These are phyloP conservation scores for Ceratocystis variospora DNA, from an alignment of 2,329 filamentous ascomycete genomes.

Conservation along the genomic window DNA sequence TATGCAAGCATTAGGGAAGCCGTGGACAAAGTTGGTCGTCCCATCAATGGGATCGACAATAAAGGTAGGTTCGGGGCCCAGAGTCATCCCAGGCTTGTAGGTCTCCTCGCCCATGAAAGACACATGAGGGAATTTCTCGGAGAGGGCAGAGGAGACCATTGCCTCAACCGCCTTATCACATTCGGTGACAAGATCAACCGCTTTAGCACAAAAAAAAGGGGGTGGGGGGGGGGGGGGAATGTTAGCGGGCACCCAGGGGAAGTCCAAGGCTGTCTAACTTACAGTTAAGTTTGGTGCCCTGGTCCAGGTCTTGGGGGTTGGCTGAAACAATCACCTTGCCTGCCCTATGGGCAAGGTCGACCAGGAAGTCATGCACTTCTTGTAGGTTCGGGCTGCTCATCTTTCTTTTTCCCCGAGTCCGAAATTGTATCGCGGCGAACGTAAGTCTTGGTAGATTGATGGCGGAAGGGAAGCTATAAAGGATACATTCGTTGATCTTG, in stretches of 20 bases:
- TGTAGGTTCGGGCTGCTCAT: constrained; percentile 48
- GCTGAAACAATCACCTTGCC: constrained; percentile 49
- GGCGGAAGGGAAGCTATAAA: too few species aligned
- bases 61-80: constrained; percentile 58
- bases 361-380: constrained; percentile 46
- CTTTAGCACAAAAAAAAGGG: constrained; percentile 27
- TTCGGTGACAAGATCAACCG: constrained; percentile 55
- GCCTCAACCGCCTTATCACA: constrained; percentile 52
- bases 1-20: constrained; percentile 60
- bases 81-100: constrained; percentile 48
- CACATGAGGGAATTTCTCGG: constrained; percentile 39
- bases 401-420: neutral
- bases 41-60: constrained; percentile 74
- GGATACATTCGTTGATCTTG: neutral
- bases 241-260: constrained; percentile 8
- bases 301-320: constrained; percentile 43
- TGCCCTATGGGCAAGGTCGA: constrained; percentile 48
- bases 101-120: constrained; percentile 66
- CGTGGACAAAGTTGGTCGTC: constrained; percentile 69
- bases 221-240: neutral
- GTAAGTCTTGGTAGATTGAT: too few species aligned
- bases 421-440: neutral
- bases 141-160: constrained; percentile 43
- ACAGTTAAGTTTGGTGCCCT: constrained; percentile 54
- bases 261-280: constrained; percentile 20